Evolutionary conservation across 768 basidiomycete genomes (phyloP).

Genomic region (Glaciozyma antarctica): DNA sequence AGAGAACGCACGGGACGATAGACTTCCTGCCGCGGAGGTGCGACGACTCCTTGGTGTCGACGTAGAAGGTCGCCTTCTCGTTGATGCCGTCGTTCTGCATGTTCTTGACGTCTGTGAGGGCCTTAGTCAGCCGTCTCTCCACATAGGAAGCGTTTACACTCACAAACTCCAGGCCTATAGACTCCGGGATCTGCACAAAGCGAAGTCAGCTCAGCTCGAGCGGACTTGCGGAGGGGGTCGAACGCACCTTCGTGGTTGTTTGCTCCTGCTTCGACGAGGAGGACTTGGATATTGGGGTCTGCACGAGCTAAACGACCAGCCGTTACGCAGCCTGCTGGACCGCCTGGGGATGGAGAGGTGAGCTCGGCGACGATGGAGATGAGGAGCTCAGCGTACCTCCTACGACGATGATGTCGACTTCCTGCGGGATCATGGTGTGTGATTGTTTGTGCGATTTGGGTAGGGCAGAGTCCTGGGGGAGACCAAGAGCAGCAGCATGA

Average conservation of each 20-base stretch:
- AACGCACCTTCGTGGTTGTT: conserved; percentile 9
- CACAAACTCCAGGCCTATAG: conserved; percentile 1
- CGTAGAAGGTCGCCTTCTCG: conserved; percentile 54
- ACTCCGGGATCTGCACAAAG: conserved; percentile 34
- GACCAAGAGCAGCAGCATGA: too few species aligned
- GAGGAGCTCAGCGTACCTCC: too few species aligned
- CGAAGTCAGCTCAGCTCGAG: not conserved
- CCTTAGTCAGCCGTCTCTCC: not conserved
- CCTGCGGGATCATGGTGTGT: too few species aligned
- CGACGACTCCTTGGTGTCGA: conserved; percentile 52
- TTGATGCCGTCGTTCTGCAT: conserved; percentile 58
- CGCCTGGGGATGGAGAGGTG: not conserved
- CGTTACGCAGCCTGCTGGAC: conserved; percentile 50
- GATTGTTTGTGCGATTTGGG: too few species aligned
- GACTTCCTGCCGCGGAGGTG: conserved; percentile 55
- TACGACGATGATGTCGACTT: too few species aligned
- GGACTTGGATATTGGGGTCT: conserved; percentile 62
- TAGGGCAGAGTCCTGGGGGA: too few species aligned
- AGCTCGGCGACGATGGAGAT: too few species aligned
- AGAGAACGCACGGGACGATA: conserved; percentile 52
- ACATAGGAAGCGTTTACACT: not conserved
- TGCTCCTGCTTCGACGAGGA: conserved; percentile 54
- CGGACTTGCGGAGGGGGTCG: not conserved
- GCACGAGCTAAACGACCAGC: conserved; percentile 62
- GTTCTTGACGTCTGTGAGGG: conserved; percentile 49